phyloP scores from a whole-genome alignment of 345 rosid species.

The Nasturtium officinale region DNA sequence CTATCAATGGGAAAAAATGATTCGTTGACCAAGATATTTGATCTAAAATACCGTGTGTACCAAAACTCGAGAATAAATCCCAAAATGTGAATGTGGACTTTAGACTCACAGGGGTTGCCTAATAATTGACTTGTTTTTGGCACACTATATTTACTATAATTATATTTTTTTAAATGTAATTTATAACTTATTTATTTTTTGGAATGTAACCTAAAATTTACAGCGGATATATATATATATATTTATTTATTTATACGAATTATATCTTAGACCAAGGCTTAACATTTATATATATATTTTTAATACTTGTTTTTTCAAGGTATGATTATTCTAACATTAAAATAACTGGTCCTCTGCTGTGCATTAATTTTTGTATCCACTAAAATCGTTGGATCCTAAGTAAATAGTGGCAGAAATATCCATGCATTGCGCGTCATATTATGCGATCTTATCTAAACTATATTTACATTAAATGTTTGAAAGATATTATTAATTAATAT shows the following conservation, averaged over 20 bases:
- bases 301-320: neutral
- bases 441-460: neutral
- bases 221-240: neutral
- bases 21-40: slow-evolving; percentile 32
- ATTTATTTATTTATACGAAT: neutral
- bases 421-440: neutral
- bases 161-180: no score
- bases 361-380: slow-evolving; percentile 23
- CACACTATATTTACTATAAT: slow-evolving; percentile 13
- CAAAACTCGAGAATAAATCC: slow-evolving; percentile 15
- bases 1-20: neutral
- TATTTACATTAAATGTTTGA: neutral
- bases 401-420: slow-evolving; percentile 22
- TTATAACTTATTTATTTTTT: neutral
- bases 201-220: neutral
- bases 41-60: slow-evolving; percentile 16
- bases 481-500: neutral
- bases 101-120: slow-evolving; percentile 4
- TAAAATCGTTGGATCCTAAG: slow-evolving; percentile 41
- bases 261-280: neutral
- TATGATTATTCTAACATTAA: slow-evolving; percentile 7
- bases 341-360: slow-evolving; percentile 4
- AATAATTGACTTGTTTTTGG: slow-evolving; percentile 33
- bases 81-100: slow-evolving; percentile 41
- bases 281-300: neutral